Conservation (phyloP, 805 yeast genomes). For the Tetrapisispora phaffii region DNA sequence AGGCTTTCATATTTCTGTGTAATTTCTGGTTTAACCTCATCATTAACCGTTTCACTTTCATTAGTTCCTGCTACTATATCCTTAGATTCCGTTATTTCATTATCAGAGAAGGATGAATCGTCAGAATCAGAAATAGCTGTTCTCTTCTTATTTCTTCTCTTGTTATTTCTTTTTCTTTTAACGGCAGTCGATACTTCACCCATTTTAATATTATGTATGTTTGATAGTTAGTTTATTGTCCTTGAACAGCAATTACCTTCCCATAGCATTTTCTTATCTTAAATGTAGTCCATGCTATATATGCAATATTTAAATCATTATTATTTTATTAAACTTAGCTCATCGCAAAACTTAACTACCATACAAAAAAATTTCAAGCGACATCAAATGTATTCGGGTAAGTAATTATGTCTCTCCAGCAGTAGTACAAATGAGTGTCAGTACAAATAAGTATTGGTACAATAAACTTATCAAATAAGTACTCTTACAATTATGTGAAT, state of each 20-base stretch:
- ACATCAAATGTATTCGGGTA: not conserved
- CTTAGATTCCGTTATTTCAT: conserved; percentile 13
- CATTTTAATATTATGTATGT: not conserved
- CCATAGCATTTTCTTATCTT: not conserved
- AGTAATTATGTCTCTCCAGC: too few relatives aligned
- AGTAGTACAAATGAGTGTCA: too few relatives aligned
- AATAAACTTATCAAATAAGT: too few relatives aligned
- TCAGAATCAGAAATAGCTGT: conserved; percentile 56
- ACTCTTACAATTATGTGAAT: too few relatives aligned
- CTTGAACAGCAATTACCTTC: too few relatives aligned
- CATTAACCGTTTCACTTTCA: not conserved
- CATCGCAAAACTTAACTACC: conserved; percentile 4
- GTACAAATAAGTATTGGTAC: too few relatives aligned
- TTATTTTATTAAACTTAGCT: conserved; percentile 5
- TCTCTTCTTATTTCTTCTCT: conserved; percentile 73
- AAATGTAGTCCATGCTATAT: not conserved
- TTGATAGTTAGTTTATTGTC: too few relatives aligned
- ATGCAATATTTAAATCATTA: not conserved
- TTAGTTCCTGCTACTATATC: conserved; percentile 4
- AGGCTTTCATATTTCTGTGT: conserved; percentile 9
- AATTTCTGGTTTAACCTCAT: not conserved
- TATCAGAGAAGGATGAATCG: conserved; percentile 31
- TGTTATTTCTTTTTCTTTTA: conserved; percentile 27
- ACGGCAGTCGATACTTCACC: conserved; percentile 5
- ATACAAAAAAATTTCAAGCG: not conserved